phyloP scores from a whole-genome alignment of 345 rosid genomes.

The Diplotaxis tenuifolia region DNA sequence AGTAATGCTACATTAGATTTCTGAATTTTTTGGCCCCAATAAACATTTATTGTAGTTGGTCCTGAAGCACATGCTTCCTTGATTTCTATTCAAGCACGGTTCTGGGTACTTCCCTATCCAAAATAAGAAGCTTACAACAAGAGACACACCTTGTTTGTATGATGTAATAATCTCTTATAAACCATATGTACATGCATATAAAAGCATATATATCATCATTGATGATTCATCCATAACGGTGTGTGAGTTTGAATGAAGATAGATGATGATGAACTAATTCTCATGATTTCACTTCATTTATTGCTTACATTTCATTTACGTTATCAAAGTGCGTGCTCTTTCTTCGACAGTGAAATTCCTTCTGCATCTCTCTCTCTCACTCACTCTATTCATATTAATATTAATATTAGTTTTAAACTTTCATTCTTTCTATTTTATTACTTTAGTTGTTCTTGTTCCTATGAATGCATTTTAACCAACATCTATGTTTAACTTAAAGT shows the following conservation, averaged over 20 bases:
- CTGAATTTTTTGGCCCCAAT: too few relatives aligned
- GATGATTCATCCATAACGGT: constrained; percentile 29
- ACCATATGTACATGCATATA: constrained; percentile 9
- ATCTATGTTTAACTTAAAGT: not conserved
- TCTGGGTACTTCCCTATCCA: not conserved
- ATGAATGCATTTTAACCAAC: not conserved
- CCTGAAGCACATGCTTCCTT: too few relatives aligned
- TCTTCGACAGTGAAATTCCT: constrained; percentile 39
- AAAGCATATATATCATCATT: constrained; percentile 29
- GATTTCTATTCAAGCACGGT: too few relatives aligned
- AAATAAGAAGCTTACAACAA: constrained; percentile 25
- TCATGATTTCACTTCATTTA: constrained; percentile 39
- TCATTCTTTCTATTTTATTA: too few relatives aligned
- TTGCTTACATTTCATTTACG: constrained; percentile 42
- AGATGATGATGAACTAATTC: constrained; percentile 37
- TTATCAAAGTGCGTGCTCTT: constrained; percentile 50
- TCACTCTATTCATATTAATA: not conserved
- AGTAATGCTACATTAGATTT: too few relatives aligned
- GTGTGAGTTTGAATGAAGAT: constrained; percentile 33
- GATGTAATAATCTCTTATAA: constrained; percentile 27
- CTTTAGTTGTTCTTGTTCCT: not conserved
- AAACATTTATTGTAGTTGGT: too few relatives aligned
- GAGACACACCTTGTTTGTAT: constrained; percentile 17
- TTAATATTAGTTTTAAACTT: too few relatives aligned
- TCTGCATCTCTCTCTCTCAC: constrained; percentile 5